Conservation (phyloP, 495 filamentous ascomycete genomes). For the Margaritispora aquatica region DNA sequence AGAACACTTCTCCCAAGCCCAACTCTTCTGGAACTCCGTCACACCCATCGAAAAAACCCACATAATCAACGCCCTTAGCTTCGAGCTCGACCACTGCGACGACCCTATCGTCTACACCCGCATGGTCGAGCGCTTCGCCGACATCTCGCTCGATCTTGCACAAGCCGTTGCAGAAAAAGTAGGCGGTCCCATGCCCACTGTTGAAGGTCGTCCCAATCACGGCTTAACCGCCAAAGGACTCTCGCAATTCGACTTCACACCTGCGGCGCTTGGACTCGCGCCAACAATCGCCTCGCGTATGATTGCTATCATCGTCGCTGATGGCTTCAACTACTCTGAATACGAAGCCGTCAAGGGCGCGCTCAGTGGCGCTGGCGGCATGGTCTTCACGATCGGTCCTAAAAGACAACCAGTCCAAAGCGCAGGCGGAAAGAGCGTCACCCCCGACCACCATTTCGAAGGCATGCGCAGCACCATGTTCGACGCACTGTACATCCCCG, state of each 20-base stretch:
- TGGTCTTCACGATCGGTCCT: slow-evolving; percentile 67
- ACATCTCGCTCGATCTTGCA: slow-evolving; percentile 69
- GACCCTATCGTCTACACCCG: slow-evolving; percentile 74
- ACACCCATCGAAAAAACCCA: slow-evolving; percentile 64
- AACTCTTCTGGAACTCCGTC: slow-evolving; percentile 77
- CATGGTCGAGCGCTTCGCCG: slow-evolving; percentile 61
- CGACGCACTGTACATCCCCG: slow-evolving; percentile 75
- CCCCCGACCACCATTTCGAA: slow-evolving; percentile 75
- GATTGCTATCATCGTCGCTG: slow-evolving; percentile 73
- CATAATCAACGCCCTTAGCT: slow-evolving; percentile 61
- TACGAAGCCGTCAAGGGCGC: slow-evolving; percentile 59
- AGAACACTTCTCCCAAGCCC: slow-evolving; percentile 70
- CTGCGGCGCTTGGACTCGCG: slow-evolving; percentile 28
- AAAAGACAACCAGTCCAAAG: slow-evolving; percentile 55
- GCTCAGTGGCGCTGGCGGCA: slow-evolving; percentile 52
- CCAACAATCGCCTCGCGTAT: slow-evolving; percentile 67
- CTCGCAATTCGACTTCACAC: slow-evolving; percentile 62
- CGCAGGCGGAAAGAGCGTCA: slow-evolving; percentile 48
- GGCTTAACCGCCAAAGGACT: slow-evolving; percentile 58
- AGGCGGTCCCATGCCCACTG: slow-evolving; percentile 54
- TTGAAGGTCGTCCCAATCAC: slow-evolving; percentile 51
- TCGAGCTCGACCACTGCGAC: slow-evolving; percentile 88
- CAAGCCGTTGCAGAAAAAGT: slow-evolving; percentile 62
- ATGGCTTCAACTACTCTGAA: slow-evolving; percentile 66
- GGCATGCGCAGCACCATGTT: slow-evolving; percentile 83